A percentile compares a stretch with the other conserved stretches of the same genome.
Conservation (phyloP, 2,329 filamentous ascomycete species). For the Apiospora saccharicola region DNA sequence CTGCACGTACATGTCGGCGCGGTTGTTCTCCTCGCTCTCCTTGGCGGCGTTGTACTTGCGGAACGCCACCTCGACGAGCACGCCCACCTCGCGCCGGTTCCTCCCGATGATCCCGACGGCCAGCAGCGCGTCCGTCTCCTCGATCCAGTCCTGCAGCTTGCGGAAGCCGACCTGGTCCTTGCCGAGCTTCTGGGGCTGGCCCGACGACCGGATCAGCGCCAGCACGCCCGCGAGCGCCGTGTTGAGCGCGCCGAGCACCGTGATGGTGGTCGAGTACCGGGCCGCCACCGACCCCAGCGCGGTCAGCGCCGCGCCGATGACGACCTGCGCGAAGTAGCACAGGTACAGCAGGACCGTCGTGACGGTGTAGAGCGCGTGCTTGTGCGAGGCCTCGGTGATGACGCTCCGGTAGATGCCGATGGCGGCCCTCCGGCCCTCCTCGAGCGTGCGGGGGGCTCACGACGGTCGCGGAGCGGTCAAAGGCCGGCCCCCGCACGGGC, state of each 20-base stretch:
- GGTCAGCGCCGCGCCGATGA: slow-evolving; percentile 56
- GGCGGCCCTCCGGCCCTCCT: slow-evolving; percentile 44
- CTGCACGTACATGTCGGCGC: slow-evolving; percentile 47
- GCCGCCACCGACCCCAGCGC: slow-evolving; percentile 54
- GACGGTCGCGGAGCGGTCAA: slow-evolving; percentile 42
- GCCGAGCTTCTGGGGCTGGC: slow-evolving; percentile 54
- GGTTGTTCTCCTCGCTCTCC: slow-evolving; percentile 50
- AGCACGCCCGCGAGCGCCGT: slow-evolving; percentile 69
- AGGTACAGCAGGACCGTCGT: slow-evolving; percentile 50
- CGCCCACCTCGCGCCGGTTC: slow-evolving; percentile 50
- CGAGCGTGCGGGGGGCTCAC: slow-evolving; percentile 40
- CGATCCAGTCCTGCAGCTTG: slow-evolving; percentile 60
- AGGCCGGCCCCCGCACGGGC: slow-evolving; percentile 46
- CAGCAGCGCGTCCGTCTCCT: slow-evolving; percentile 57
- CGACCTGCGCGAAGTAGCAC: slow-evolving; percentile 53
- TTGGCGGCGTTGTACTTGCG: slow-evolving; percentile 53
- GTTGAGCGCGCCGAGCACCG: slow-evolving; percentile 67
- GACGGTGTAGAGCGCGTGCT: slow-evolving; percentile 43
- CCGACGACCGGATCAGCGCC: slow-evolving; percentile 61
- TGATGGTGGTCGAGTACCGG: slow-evolving; percentile 59
- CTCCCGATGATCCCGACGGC: slow-evolving; percentile 51
- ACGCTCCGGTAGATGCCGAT: slow-evolving; percentile 52
- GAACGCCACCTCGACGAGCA: slow-evolving; percentile 51
- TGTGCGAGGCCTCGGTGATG: slow-evolving; percentile 43
- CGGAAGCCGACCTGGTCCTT: slow-evolving; percentile 56